Conservation (phyloP, 768 basidiomycete species). For the Lactarius psammicola region DNA sequence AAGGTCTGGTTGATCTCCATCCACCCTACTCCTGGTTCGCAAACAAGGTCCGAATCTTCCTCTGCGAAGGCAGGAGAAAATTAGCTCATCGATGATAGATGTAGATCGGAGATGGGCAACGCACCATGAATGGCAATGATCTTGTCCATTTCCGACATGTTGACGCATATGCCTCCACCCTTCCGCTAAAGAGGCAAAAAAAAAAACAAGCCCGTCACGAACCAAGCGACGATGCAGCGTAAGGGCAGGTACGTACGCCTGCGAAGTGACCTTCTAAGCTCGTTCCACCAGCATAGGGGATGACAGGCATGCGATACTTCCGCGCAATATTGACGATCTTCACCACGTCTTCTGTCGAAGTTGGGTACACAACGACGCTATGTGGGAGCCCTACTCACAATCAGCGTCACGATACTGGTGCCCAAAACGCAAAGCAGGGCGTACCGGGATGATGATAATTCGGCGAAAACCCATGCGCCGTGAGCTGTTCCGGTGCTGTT, state of each 20-base stretch:
- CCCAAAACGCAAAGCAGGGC: not conserved
- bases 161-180: conserved; percentile 72
- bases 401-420: not conserved
- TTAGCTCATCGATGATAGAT: not conserved
- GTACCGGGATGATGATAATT: conserved; percentile 31
- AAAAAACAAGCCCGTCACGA: not conserved
- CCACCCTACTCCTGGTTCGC: conserved; percentile 73
- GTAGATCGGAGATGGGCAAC: conserved; percentile 17
- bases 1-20: conserved; percentile 69
- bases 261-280: conserved; percentile 75
- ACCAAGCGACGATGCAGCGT: not conserved
- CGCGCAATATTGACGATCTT: conserved; percentile 71
- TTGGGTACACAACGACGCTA: conserved; percentile 63
- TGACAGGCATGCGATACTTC: conserved; percentile 73
- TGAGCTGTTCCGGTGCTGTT: conserved; percentile 30
- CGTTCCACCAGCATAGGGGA: conserved; percentile 79
- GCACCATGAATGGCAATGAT: conserved; percentile 72
- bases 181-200: conserved; percentile 17
- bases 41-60: conserved; percentile 68
- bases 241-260: conserved; percentile 45
- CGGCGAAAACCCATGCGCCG: conserved; percentile 33
- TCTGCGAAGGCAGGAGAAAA: conserved; percentile 39
- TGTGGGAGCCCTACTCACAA: conserved; percentile 42
- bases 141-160: conserved; percentile 75
- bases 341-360: conserved; percentile 77